Evolutionary conservation across 2,329 filamentous ascomycete species (phyloP).

Genomic region (Fusarium sp.): DNA sequence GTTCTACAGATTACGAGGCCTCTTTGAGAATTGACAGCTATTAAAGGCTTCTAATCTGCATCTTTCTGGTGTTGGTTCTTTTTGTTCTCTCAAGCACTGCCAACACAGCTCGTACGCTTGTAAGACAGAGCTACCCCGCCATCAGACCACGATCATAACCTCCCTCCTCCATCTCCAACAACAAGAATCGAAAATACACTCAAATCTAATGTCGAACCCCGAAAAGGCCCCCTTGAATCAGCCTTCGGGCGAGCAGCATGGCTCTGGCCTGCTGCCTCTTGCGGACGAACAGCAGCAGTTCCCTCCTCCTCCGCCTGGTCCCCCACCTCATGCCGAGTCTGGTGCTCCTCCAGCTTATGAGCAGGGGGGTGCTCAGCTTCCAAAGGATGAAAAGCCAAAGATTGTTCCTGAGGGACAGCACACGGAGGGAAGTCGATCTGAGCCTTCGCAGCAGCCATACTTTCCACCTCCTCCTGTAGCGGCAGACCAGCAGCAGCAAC

Average conservation of each 20-base stretch:
- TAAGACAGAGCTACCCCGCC: constrained; percentile 32
- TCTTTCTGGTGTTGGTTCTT: neutral
- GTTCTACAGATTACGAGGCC: constrained; percentile 36
- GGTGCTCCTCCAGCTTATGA: constrained; percentile 28
- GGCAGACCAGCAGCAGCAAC: constrained; percentile 7
- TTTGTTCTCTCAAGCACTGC: neutral
- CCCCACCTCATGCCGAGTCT: constrained; percentile 14
- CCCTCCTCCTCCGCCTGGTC: constrained; percentile 32
- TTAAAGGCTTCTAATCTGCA: constrained; percentile 22
- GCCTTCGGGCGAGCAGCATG: constrained; percentile 24
- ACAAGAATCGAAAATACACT: neutral
- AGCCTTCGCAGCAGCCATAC: constrained; percentile 13
- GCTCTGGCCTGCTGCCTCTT: constrained; percentile 27
- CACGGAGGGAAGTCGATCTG: neutral
- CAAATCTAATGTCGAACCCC: constrained; percentile 32
- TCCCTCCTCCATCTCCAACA: constrained; percentile 15
- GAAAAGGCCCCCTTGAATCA: constrained; percentile 36
- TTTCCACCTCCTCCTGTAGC: constrained; percentile 8
- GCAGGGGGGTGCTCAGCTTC: constrained; percentile 29
- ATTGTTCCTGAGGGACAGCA: neutral
- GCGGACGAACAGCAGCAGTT: constrained; percentile 27
- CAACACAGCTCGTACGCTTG: constrained; percentile 7
- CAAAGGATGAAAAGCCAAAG: constrained; percentile 27
- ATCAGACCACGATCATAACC: constrained; percentile 14
- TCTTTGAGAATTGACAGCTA: constrained; percentile 18